phyloP scores from a whole-genome alignment of 2,329 filamentous ascomycete species.

The Alternaria viburni region DNA sequence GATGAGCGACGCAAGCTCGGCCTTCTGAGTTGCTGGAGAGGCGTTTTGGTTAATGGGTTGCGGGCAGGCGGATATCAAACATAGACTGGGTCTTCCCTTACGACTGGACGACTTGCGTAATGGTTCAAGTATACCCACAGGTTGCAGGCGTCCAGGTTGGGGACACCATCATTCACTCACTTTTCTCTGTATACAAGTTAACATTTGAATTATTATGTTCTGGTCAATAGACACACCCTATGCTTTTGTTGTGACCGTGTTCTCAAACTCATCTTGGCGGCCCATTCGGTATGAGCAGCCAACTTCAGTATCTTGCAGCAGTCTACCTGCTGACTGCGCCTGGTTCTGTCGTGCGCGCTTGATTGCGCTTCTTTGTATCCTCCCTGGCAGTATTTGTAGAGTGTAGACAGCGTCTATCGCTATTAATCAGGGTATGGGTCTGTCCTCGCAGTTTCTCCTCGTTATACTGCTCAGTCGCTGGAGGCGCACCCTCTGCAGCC shows the following conservation, averaged over 20 bases:
- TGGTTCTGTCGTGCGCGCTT: neutral
- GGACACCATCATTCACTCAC: slow-evolving; percentile 13
- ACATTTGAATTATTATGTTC: slow-evolving; percentile 23
- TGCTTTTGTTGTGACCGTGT: neutral
- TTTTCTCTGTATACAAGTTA: slow-evolving; percentile 37
- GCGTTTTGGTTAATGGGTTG: slow-evolving; percentile 3
- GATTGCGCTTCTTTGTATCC: neutral
- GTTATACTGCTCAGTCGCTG: slow-evolving; percentile 66
- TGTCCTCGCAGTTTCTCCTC: neutral
- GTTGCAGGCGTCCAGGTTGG: slow-evolving; percentile 13
- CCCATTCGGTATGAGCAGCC: neutral
- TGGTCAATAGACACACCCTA: slow-evolving; percentile 29
- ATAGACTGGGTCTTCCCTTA: neutral
- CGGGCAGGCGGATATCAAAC: neutral
- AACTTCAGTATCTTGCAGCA: neutral
- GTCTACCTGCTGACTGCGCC: neutral
- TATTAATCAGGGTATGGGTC: neutral
- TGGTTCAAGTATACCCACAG: slow-evolving; percentile 26
- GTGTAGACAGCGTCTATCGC: neutral
- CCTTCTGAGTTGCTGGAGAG: neutral
- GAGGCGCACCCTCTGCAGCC: slow-evolving; percentile 91
- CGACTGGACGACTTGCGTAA: slow-evolving; percentile 7
- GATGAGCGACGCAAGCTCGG: neutral
- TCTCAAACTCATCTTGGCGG: neutral
- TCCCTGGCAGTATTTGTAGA: neutral